Percentiles rank a stretch among this genome's conserved stretches.
phyloP scores from a whole-genome alignment of 345 rosid species.

The Citrus inodora region DNA sequence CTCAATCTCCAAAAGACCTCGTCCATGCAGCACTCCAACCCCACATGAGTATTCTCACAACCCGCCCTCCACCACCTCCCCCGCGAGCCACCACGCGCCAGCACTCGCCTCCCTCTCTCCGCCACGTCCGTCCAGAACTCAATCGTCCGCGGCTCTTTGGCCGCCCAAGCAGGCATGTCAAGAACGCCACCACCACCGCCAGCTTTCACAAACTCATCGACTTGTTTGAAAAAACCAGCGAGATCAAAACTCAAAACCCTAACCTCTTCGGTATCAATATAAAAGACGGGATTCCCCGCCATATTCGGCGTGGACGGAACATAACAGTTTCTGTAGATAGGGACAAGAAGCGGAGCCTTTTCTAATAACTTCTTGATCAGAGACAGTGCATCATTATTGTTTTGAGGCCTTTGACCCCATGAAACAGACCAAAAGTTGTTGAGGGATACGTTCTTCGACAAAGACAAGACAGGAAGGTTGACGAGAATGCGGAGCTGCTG shows the following conservation, averaged over 20 bases:
- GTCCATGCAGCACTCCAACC: constrained; percentile 49
- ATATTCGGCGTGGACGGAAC: constrained; percentile 49
- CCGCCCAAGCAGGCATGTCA: constrained; percentile 57
- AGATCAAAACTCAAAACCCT: constrained; percentile 60
- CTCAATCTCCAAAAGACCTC: constrained; percentile 64
- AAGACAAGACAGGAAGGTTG: constrained; percentile 44
- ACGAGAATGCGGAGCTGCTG: constrained; percentile 55
- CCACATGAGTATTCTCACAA: neutral
- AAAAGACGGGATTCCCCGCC: constrained; percentile 75
- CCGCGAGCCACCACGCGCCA: constrained; percentile 25
- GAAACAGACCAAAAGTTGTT: constrained; percentile 67
- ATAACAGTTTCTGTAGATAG: constrained; percentile 57
- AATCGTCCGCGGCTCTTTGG: constrained; percentile 38
- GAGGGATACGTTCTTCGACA: constrained; percentile 41
- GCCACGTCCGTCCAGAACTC: constrained; percentile 81
- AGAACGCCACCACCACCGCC: neutral
- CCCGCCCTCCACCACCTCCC: constrained; percentile 50
- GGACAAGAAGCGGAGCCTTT: constrained; percentile 62
- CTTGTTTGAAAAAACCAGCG: constrained; percentile 50
- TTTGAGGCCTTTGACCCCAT: constrained; percentile 57
- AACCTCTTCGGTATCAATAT: constrained; percentile 46
- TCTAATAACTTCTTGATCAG: constrained; percentile 24
- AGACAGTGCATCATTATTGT: constrained; percentile 23
- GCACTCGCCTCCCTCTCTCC: constrained; percentile 46
- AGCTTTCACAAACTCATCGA: constrained; percentile 25